phyloP scores from a whole-genome alignment of 1,284 basidiomycete species.

The Golubevia sp. region DNA sequence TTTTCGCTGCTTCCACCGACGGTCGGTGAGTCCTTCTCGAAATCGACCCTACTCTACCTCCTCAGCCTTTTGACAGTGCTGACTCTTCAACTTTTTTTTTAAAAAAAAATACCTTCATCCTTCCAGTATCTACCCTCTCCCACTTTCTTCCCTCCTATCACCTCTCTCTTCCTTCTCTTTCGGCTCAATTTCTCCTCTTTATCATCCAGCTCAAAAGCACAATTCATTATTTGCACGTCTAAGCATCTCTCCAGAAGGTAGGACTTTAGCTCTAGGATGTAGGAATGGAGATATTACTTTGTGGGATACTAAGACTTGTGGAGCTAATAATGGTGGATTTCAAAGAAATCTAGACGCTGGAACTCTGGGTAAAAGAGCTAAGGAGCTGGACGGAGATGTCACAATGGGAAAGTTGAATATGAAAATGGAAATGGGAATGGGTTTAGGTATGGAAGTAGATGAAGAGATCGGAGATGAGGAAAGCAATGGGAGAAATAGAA shows the following conservation, averaged over 20 bases:
- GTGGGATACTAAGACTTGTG: slow-evolving; percentile 29
- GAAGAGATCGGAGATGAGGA: neutral
- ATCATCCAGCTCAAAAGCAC: slow-evolving; percentile 35
- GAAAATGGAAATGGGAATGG: neutral
- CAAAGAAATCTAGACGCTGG: neutral
- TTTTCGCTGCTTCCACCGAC: slow-evolving; percentile 43
- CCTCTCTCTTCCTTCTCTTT: neutral
- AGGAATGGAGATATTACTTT: slow-evolving; percentile 45
- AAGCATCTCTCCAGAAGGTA: slow-evolving; percentile 41
- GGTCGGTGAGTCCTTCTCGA: slow-evolving; percentile 12
- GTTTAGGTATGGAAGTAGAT: neutral
- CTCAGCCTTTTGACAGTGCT: too few species aligned
- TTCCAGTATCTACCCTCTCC: slow-evolving; percentile 32
- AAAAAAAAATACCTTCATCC: too few species aligned
- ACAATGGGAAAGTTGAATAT: neutral
- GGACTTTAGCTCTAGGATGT: slow-evolving; percentile 50
- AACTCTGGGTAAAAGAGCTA: too few species aligned
- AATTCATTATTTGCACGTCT: slow-evolving; percentile 54
- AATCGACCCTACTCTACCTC: too few species aligned
- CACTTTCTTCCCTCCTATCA: slow-evolving; percentile 3
- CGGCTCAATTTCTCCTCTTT: slow-evolving; percentile 14
- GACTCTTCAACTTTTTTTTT: too few species aligned
- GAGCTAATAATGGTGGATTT: neutral
- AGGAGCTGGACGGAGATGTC: neutral
- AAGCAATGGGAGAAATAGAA: neutral